Base-by-base conservation (phyloP, 148 eudicot genomes). In the Vaccinium corymbosum region DNA sequence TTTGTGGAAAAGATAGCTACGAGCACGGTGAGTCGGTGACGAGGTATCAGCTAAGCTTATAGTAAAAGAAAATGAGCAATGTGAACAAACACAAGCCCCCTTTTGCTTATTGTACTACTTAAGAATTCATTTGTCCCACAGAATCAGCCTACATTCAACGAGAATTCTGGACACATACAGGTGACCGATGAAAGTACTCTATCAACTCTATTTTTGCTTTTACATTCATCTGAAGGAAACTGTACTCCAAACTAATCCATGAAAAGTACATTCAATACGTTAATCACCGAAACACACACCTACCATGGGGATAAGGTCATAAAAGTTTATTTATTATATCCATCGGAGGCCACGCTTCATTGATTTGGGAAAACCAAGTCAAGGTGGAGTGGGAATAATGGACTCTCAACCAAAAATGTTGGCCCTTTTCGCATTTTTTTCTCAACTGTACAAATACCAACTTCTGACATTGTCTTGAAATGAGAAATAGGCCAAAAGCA, bases 381-480 rank as follows among this genome's bases (percentile, higher is more conserved):
- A 57, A 55, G n/a, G 27, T 61, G 50, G 80, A 59, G 81, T 29
- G 5, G 75, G 56, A 20, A 27, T 49, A 7, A 59, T 46, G 14
- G 17, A 38, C 38, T 1, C 55, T 2, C 10, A 75, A 2, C 6
- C n/a, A 48, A 73, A 76, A 73, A 35, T 8, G 8, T 73, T 22
- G 5, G 57, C 35, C 56, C 55, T 48, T 38, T 52, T 5, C 1
- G n/a, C 15, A 11, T 51, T 22, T 51, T 13, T 78, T 78, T 52
- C 80, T 52, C 80, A 78, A 78, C 80, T 15, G 61, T 78, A 50
- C 61, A 1, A 6, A 6, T 52, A 78, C 80, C 80, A 52, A 78
- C 80, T 78, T 52, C 61, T 78, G 35, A 78, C 61, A 25, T 66
- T 52, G 25, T 7, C 77, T 16, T 17, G 51, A 7, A 16, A 7